phyloP scores from a whole-genome alignment of 495 filamentous ascomycete genomes.

The Ramalina intermedia region DNA sequence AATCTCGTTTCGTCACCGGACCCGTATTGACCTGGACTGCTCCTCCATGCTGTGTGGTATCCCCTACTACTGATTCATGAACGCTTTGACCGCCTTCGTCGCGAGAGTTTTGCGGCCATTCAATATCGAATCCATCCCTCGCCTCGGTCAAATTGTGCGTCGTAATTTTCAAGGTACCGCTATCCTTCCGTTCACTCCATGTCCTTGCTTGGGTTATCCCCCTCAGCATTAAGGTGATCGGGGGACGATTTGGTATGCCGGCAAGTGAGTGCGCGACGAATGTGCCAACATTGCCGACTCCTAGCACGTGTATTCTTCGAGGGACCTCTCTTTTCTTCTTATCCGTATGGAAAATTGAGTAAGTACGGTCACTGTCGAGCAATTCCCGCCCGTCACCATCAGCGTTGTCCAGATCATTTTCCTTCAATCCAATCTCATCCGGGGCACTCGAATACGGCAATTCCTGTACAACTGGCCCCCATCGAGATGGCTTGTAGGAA shows the following conservation, averaged over 20 bases:
- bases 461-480: neutral
- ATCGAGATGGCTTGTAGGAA: neutral
- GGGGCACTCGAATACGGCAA: neutral
- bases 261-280: conserved; percentile 48
- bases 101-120: conserved; percentile 12
- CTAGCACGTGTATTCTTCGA: conserved; percentile 42
- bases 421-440: neutral
- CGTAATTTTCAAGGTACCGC: conserved; percentile 14
- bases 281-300: conserved; percentile 41
- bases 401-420: neutral
- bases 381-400: neutral
- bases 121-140: conserved; percentile 34
- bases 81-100: too few relatives aligned
- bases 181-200: conserved; percentile 4
- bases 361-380: neutral
- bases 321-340: neutral
- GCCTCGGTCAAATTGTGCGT: conserved; percentile 24
- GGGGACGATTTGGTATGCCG: conserved; percentile 40
- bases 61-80: too few relatives aligned
- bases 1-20: too few relatives aligned
- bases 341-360: neutral
- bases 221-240: conserved; percentile 42
- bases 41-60: too few relatives aligned
- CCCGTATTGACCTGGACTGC: too few relatives aligned
- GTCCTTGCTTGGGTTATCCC: conserved; percentile 5